phyloP scores from a whole-genome alignment of 1,284 basidiomycete genomes.

The Ustilago shanxiensis region DNA sequence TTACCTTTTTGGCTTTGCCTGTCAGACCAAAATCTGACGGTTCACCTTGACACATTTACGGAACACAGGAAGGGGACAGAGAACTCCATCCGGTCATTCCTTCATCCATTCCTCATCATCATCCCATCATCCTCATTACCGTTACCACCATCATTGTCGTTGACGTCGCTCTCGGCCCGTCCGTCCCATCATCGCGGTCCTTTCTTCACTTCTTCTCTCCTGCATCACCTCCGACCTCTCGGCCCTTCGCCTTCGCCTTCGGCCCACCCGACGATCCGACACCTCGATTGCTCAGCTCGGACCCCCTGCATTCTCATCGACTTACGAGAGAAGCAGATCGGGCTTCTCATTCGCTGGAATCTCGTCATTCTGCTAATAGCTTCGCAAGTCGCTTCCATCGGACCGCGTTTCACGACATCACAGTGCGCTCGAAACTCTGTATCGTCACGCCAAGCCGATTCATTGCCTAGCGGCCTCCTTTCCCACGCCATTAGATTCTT shows the following conservation, averaged over 20 bases:
- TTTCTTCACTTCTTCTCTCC: background rate
- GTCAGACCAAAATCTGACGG: constrained; percentile 6
- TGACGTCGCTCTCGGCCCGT: background rate
- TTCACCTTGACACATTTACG: background rate
- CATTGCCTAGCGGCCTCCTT: background rate
- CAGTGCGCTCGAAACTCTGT: background rate
- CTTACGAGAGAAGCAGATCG: background rate
- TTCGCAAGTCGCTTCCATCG: background rate
- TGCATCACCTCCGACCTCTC: background rate
- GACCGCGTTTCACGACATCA: background rate
- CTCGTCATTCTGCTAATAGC: background rate
- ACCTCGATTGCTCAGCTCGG: background rate
- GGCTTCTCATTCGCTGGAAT: background rate
- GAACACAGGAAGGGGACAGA: background rate
- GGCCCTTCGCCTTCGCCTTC: too few species aligned
- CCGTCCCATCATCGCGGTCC: background rate
- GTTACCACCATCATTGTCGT: background rate
- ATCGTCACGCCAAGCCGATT: background rate
- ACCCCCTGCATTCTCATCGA: background rate
- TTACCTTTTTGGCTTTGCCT: constrained; percentile 7
- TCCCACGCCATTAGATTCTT: background rate
- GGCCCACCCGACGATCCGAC: background rate
- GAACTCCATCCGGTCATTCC: background rate
- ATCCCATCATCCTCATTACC: background rate
- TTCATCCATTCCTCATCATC: background rate